Percentiles rank a stretch among this genome's conserved stretches.
Conservation (phyloP, 2,329 filamentous ascomycete genomes). For the Monilinia polystroma region DNA sequence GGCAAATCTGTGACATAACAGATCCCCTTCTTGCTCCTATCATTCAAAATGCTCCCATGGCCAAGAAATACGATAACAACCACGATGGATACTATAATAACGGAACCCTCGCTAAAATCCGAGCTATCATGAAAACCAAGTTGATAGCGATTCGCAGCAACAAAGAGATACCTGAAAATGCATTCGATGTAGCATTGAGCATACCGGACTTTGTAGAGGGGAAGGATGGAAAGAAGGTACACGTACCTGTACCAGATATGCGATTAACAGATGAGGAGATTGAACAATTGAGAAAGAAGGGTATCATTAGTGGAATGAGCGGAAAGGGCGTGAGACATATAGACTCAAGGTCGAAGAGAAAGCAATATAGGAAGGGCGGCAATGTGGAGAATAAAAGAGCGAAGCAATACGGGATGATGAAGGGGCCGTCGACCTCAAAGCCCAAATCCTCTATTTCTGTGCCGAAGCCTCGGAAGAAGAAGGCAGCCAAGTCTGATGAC, state of each 20-base stretch:
- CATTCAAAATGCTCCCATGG: conserved; percentile 61
- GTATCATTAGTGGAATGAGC: conserved; percentile 19
- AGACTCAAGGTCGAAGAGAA: conserved; percentile 23
- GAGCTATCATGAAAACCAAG: conserved; percentile 85
- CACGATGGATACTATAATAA: conserved; percentile 82
- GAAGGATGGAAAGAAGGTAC: conserved; percentile 30
- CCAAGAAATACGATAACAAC: conserved; percentile 56
- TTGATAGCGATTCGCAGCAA: conserved; percentile 65
- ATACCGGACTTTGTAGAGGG: conserved; percentile 38
- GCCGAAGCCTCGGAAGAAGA: conserved; percentile 8
- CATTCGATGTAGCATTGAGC: conserved; percentile 47
- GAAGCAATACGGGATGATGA: conserved; percentile 20
- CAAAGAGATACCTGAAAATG: conserved; percentile 50
- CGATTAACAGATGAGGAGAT: conserved; percentile 34
- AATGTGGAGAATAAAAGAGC: conserved; percentile 11
- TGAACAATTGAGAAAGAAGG: conserved; percentile 25
- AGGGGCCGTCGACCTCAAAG: conserved; percentile 17
- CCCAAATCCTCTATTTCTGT: neutral
- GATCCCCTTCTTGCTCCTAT: conserved; percentile 71
- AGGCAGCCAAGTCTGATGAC: neutral
- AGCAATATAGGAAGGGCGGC: conserved; percentile 21
- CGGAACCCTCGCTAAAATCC: conserved; percentile 78
- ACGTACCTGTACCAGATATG: conserved; percentile 37
- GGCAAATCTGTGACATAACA: conserved; percentile 90
- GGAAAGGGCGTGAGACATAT: conserved; percentile 26